Percentiles rank a stretch among this genome's conserved stretches.
Conservation (phyloP, 1,284 basidiomycete species). For the Melampsora larici-populina region DNA sequence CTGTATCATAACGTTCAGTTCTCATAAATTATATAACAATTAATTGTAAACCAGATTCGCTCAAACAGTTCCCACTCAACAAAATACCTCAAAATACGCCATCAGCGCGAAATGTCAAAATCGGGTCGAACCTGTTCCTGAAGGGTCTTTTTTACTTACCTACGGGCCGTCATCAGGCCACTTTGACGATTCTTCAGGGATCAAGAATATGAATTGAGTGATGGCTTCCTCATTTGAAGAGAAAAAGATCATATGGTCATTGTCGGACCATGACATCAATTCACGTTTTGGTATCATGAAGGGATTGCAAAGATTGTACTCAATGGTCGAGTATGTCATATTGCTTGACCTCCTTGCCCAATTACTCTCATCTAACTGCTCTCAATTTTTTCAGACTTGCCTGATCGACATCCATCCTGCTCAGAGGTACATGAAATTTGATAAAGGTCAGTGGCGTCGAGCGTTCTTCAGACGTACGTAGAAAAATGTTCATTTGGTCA, state of each 20-base stretch:
- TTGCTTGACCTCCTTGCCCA: not conserved
- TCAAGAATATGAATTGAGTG: conserved; percentile 94
- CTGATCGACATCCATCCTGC: conserved; percentile 85
- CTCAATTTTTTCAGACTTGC: conserved; percentile 62
- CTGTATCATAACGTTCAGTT: too few relatives aligned
- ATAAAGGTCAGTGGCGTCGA: conserved; percentile 86
- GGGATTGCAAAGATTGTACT: conserved; percentile 89
- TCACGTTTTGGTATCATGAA: conserved; percentile 99
- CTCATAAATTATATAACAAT: too few relatives aligned
- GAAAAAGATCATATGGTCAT: conserved; percentile 91
- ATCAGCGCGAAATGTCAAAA: conserved; percentile 98
- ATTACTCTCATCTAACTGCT: not conserved
- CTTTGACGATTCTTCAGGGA: conserved; percentile 97
- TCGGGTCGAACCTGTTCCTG: conserved; percentile 85
- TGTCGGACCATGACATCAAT: conserved; percentile 99
- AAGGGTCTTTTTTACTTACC: conserved; percentile 91
- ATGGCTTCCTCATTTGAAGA: conserved; percentile 82
- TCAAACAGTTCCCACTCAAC: too few relatives aligned
- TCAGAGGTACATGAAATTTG: conserved; percentile 90
- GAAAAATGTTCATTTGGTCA: conserved; percentile 93
- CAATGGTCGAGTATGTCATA: conserved; percentile 70
- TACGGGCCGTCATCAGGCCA: conserved; percentile 86
- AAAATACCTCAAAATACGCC: too few relatives aligned
- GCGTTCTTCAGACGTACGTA: conserved; percentile 94
- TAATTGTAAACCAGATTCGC: too few relatives aligned